Conservation (phyloP, 257 asterid genomes). For the Fraxinus cuspidata region DNA sequence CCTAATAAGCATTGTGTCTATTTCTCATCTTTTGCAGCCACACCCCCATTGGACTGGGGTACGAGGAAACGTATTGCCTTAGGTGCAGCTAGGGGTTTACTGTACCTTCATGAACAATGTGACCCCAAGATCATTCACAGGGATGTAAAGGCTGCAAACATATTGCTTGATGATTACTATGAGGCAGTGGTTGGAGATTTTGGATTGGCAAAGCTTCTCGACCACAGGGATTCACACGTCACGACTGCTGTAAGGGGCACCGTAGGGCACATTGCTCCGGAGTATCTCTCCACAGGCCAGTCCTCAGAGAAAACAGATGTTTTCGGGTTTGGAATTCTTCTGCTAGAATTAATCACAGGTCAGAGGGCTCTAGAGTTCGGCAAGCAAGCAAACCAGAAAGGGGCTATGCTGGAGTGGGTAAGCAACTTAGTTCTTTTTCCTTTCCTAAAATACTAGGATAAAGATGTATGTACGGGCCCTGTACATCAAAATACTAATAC, state of each 20-base stretch:
- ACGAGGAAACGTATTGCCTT: constrained; percentile 78
- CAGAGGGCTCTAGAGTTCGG: constrained; percentile 94
- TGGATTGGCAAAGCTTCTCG: constrained; percentile 93
- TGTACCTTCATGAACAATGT: constrained; percentile 92
- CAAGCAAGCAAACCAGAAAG: constrained; percentile 84
- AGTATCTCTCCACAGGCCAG: constrained; percentile 92
- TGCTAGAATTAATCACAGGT: constrained; percentile 86
- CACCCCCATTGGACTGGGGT: constrained; percentile 84
- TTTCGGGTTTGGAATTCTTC: constrained; percentile 88
- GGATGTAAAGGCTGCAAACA: constrained; percentile 96
- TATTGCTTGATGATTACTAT: constrained; percentile 79
- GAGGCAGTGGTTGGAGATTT: constrained; percentile 97
- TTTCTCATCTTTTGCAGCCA: constrained; percentile 41
- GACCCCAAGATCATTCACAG: constrained; percentile 96
- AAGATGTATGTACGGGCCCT: too few species aligned
- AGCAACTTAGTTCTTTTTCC: constrained; percentile 22
- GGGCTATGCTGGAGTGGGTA: constrained; percentile 98
- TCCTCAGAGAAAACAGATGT: constrained; percentile 97
- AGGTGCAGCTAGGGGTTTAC: constrained; percentile 94
- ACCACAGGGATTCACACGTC: constrained; percentile 84
- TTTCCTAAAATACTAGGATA: background rate
- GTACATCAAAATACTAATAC: too few species aligned
- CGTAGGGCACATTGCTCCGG: constrained; percentile 97
- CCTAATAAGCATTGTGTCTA: background rate
- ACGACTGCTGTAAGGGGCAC: constrained; percentile 99